Conservation (phyloP, 164 flowering plant genomes). For the Cinnamomum micranthum region DNA sequence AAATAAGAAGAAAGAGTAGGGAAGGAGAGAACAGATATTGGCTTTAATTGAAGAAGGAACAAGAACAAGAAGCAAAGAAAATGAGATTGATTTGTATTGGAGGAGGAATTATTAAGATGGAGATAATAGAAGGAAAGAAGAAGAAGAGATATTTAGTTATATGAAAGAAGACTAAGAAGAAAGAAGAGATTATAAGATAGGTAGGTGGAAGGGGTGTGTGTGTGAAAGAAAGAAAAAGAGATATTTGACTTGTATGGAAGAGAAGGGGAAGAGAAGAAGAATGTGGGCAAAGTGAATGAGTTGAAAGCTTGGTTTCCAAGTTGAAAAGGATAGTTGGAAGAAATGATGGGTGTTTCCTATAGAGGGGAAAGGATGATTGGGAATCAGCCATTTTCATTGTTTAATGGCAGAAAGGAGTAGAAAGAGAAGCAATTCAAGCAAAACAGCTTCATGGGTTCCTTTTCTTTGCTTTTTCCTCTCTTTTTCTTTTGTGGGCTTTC, state of each 20-base stretch:
- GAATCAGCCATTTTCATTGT: slow-evolving; percentile 81
- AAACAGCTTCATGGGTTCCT: background rate
- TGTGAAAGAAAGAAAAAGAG: background rate
- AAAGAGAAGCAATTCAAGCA: slow-evolving; percentile 15
- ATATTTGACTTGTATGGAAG: slow-evolving; percentile 1
- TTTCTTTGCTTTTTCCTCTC: too few species aligned
- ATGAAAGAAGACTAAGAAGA: background rate
- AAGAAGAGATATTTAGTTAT: too few species aligned
- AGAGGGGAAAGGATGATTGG: slow-evolving; percentile 95
- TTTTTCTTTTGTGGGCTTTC: too few species aligned
- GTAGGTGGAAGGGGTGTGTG: background rate
- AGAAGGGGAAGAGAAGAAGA: background rate
- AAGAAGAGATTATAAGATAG: slow-evolving; percentile 10
- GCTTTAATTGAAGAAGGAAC: too few species aligned
- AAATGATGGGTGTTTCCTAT: slow-evolving; percentile 96
- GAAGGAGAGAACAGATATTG: too few species aligned
- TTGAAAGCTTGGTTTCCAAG: slow-evolving; percentile 56
- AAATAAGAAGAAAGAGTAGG: too few species aligned
- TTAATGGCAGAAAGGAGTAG: slow-evolving; percentile 44
- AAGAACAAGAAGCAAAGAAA: background rate
- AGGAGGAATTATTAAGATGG: background rate
- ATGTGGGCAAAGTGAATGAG: slow-evolving; percentile 20
- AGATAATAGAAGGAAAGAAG: background rate
- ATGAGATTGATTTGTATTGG: background rate
- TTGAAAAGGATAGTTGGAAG: slow-evolving; percentile 79